phyloP scores from a whole-genome alignment of 2,329 filamentous ascomycete species.

The Sporothrix protearum region DNA sequence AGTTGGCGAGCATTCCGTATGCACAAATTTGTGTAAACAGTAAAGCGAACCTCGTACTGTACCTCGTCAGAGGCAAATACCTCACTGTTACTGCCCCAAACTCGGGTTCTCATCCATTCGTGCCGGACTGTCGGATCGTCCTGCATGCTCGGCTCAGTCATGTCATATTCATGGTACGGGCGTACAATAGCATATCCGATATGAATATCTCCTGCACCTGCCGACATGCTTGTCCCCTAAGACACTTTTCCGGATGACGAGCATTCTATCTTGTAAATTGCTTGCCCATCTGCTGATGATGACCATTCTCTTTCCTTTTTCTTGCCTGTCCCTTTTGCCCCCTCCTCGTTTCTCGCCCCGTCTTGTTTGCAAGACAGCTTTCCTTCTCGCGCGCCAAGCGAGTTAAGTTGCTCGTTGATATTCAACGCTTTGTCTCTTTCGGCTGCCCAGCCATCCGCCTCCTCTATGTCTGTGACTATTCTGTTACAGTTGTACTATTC shows the following conservation, averaged over 20 bases:
- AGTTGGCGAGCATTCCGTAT: background rate
- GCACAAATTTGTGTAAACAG: too few relatives aligned
- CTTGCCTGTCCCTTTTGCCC: background rate
- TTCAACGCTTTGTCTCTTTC: slow-evolving; percentile 9
- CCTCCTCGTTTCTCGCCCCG: background rate
- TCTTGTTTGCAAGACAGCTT: background rate
- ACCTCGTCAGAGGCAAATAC: background rate
- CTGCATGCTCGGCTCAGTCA: slow-evolving; percentile 2
- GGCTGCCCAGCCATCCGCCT: background rate
- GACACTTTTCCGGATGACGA: slow-evolving; percentile 1
- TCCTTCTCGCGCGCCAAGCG: background rate
- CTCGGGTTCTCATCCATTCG: background rate
- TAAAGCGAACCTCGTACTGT: background rate
- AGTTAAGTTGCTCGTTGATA: background rate
- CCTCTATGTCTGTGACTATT: background rate
- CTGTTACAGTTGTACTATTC: background rate
- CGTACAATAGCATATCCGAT: slow-evolving; percentile 7
- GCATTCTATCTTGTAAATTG: background rate
- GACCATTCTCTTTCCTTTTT: background rate
- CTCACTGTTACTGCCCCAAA: background rate
- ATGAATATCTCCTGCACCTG: background rate
- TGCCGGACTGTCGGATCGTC: background rate
- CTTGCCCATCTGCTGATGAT: background rate
- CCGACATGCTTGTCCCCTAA: background rate
- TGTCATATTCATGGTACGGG: background rate